phyloP scores from a whole-genome alignment of 495 filamentous ascomycete species.

The Penicillium chermesinum region DNA sequence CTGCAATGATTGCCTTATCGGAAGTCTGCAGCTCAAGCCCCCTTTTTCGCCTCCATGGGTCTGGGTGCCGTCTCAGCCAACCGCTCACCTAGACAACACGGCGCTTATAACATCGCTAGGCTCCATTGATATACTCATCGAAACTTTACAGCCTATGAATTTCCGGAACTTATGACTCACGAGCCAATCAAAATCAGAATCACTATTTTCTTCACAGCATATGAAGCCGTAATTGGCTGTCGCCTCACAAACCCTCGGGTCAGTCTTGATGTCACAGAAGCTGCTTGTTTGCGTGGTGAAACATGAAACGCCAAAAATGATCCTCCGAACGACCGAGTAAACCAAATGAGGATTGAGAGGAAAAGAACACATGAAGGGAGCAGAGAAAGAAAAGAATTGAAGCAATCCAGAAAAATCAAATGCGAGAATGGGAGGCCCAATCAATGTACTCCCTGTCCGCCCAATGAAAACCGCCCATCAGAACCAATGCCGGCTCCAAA shows the following conservation, averaged over 20 bases:
- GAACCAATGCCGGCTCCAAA: conserved; percentile 3
- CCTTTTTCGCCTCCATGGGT: conserved; percentile 15
- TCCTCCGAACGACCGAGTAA: conserved; percentile 11
- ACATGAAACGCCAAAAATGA: conserved; percentile 26
- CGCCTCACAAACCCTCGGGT: conserved; percentile 31
- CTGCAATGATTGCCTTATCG: conserved; percentile 2
- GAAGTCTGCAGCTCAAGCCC: conserved; percentile 10
- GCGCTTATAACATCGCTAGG: conserved; percentile 39
- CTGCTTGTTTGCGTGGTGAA: conserved; percentile 23
- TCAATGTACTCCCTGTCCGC: conserved; percentile 15
- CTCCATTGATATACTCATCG: conserved; percentile 27
- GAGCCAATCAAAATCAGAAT: conserved; percentile 15
- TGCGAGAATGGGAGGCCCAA: conserved; percentile 13
- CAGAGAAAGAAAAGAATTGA: conserved; percentile 4
- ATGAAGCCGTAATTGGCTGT: conserved; percentile 17
- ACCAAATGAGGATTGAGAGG: background rate
- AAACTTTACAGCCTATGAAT: conserved; percentile 22
- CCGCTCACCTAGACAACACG: conserved; percentile 24
- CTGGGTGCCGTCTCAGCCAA: conserved; percentile 26
- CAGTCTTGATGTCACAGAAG: conserved; percentile 28
- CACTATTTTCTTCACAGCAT: conserved; percentile 18
- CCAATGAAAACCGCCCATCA: conserved; percentile 12
- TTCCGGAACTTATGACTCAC: conserved; percentile 6
- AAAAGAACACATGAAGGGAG: conserved; percentile 17
- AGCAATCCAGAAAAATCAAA: conserved; percentile 11